These are phyloP conservation scores for Psilocybe azurescens DNA, from an alignment of 768 basidiomycete species.

Conservation along the genomic window DNA sequence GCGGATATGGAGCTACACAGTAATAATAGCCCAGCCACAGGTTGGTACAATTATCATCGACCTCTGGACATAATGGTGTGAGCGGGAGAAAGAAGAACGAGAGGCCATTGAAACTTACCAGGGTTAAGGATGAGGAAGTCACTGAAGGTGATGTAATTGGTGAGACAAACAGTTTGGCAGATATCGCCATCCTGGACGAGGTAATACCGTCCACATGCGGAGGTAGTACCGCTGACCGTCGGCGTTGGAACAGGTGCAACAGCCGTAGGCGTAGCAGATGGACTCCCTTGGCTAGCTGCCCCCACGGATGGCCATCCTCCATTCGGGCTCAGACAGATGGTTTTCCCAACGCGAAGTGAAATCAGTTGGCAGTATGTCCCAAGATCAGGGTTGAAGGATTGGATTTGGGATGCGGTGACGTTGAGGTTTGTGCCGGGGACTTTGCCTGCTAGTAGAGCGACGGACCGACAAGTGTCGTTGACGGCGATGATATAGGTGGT, in stretches of 20 bases:
- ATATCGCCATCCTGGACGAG: conserved; percentile 19
- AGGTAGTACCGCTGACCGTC: conserved; percentile 27
- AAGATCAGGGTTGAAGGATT: conserved; percentile 10
- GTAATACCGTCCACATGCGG: conserved; percentile 27
- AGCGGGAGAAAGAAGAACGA: neutral
- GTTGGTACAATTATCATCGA: conserved; percentile 30
- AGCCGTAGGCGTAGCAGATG: conserved; percentile 5
- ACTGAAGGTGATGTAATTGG: conserved; percentile 22
- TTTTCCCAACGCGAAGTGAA: conserved; percentile 10
- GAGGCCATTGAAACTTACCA: neutral
- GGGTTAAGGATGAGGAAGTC: conserved; percentile 31
- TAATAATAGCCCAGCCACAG: conserved; percentile 27
- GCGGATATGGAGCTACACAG: conserved; percentile 30
- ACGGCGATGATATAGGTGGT: conserved; percentile 3
- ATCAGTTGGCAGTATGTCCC: conserved; percentile 12
- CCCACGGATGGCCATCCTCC: conserved; percentile 12
- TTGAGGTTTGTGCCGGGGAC: conserved; percentile 5
- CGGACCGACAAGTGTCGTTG: conserved; percentile 10
- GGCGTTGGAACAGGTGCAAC: conserved; percentile 19
- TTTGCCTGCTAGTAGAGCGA: conserved; percentile 5
- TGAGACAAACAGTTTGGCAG: conserved; percentile 12
- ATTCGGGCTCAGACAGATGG: conserved; percentile 9
- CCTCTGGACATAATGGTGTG: conserved; percentile 13
- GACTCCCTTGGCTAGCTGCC: conserved; percentile 8
- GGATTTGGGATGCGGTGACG: conserved; percentile 5